Base-by-base conservation (phyloP, 768 basidiomycete genomes). In the Mycena leptocephala region DNA sequence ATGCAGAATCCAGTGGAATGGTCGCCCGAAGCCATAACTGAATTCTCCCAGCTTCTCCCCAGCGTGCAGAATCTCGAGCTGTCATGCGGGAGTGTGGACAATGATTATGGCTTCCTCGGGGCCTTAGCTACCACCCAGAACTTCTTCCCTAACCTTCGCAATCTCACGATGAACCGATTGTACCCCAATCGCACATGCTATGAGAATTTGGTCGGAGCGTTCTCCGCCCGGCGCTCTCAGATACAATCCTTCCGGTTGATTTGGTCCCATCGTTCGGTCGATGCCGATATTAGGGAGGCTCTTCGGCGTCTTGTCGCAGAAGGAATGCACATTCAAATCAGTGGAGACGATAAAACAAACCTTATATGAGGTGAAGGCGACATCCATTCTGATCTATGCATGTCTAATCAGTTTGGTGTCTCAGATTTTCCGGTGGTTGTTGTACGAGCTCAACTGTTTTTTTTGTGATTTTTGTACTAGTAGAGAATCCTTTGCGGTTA, bases 71-170 rank as follows among this genome's bases (percentile, higher is more conserved):
- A 51, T 18, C 35, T 71, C 43, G 43, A 63, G 7, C 33, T 59
- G 8, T 18, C 58, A 13, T 51, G n/a, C 24, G 1, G 9, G 4
- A 5, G n/a, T 2, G 24, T 5, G 7, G 14, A 9, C 8, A 5
- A 20, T 13, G 56, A 33, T 14, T 18, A n/a, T 24, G 2, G 9
- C 22, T 63, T 64, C 28, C 20, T 72, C 2, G 61, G 55, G 1
- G 63, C 28, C 5, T 24, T 72, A 10, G 58, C 33, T 14, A 5
- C 48, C 22, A 3, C 20, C 53, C 16, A 2, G 22, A 30, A 58
- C n/a, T 43, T 65, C 14, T 55, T 72, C 32, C 71, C 71, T 0
- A 46, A 65, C 37, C 71, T 72, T 53, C 55, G 71, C n/a, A 18
- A 16, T 56, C 71, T 72, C 30, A 46, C 53, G 1, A 63, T 63